These are phyloP conservation scores for Wallacemonas collosoma DNA, from an alignment of 208 protist species.

Conservation along the genomic window DNA sequence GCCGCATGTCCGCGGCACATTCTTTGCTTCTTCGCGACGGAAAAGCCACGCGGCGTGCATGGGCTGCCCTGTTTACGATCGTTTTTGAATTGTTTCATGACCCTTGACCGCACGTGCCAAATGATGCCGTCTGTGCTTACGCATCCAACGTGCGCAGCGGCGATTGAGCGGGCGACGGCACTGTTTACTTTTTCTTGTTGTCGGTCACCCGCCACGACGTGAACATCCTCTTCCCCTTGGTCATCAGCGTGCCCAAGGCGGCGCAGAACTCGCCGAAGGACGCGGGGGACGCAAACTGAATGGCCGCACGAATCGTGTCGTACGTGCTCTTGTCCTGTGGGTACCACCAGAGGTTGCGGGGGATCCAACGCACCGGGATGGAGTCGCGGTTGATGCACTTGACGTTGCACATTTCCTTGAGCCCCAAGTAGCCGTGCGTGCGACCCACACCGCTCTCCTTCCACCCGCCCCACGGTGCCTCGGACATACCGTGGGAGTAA, in stretches of 20 bases:
- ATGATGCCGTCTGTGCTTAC: too few species aligned
- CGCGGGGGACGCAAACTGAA: constrained; percentile 39
- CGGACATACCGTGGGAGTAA: constrained; percentile 63
- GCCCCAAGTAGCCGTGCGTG: constrained; percentile 76
- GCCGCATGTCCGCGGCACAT: too few species aligned
- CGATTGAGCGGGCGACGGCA: too few species aligned
- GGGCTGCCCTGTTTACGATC: too few species aligned
- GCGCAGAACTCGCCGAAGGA: constrained; percentile 31
- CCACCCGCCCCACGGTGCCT: constrained; percentile 88
- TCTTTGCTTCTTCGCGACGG: constrained; percentile 20
- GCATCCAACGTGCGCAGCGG: too few species aligned
- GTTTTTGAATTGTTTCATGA: too few species aligned
- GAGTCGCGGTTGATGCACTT: constrained; percentile 79
- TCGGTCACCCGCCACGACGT: constrained; percentile 36
- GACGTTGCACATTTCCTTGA: constrained; percentile 85
- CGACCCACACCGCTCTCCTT: constrained; percentile 88
- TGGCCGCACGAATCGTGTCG: constrained; percentile 30
- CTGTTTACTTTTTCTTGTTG: background rate
- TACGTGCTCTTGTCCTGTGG: constrained; percentile 51
- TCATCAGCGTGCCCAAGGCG: constrained; percentile 32
- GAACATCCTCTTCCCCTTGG: constrained; percentile 56
- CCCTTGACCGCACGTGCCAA: too few species aligned
- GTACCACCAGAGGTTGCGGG: constrained; percentile 84
- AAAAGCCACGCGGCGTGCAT: too few species aligned
- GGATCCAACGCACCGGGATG: constrained; percentile 30